Evolutionary conservation across 2,329 filamentous ascomycete species (phyloP).

Genomic region (Aspergillus fijiensis): DNA sequence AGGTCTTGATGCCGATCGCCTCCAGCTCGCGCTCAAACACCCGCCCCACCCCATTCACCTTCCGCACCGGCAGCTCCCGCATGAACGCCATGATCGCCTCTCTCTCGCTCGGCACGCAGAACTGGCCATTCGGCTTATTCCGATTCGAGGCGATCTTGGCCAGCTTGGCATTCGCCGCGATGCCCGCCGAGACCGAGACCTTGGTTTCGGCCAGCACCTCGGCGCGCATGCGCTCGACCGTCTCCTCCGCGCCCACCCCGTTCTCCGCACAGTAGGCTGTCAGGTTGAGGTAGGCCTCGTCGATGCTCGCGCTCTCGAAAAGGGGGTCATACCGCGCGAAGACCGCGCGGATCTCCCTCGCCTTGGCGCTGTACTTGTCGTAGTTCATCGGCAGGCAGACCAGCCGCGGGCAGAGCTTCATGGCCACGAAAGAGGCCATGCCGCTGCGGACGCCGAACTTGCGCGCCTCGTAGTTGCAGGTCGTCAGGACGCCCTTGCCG

Average conservation of each 20-base stretch:
- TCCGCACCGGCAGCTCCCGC: constrained; percentile 76
- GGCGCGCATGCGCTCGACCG: constrained; percentile 71
- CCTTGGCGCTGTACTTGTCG: constrained; percentile 86
- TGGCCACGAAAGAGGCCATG: constrained; percentile 95
- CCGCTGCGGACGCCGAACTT: constrained; percentile 89
- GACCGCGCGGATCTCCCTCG: constrained; percentile 78
- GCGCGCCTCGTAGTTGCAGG: constrained; percentile 84
- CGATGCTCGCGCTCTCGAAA: constrained; percentile 91
- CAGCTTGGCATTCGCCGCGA: constrained; percentile 87
- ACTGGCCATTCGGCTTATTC: constrained; percentile 97
- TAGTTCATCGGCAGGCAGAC: constrained; percentile 83
- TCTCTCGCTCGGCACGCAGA: constrained; percentile 69
- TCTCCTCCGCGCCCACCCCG: constrained; percentile 67
- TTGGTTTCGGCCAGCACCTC: constrained; percentile 74
- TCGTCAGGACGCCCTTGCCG: constrained; percentile 68
- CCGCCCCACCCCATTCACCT: constrained; percentile 91
- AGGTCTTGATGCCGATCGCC: constrained; percentile 82
- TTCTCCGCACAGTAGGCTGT: constrained; percentile 78
- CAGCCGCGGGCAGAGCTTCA: constrained; percentile 85
- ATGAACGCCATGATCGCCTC: constrained; percentile 80
- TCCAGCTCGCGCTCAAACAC: constrained; percentile 89
- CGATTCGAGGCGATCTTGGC: constrained; percentile 95
- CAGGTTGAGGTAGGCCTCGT: constrained; percentile 95
- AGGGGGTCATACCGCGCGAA: constrained; percentile 83
- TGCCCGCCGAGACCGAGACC: constrained; percentile 90